These are phyloP conservation scores for Penicillium sp. DNA, from an alignment of 2,329 filamentous ascomycete species.

Conservation along the genomic window DNA sequence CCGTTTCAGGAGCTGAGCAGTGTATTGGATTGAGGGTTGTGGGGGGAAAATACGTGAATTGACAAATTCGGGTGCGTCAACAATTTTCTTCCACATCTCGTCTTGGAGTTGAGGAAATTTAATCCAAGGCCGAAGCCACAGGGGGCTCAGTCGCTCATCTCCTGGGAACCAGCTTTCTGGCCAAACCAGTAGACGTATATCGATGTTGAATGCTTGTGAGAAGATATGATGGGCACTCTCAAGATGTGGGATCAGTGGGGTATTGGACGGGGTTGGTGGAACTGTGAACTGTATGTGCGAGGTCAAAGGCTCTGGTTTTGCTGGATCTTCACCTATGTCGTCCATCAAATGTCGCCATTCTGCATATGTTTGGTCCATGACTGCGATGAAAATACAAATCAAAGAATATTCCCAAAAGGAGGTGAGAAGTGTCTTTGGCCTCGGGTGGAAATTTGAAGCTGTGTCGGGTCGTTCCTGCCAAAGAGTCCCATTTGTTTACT, in stretches of 20 bases:
- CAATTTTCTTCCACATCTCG: background rate
- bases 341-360: background rate
- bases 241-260: background rate
- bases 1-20: background rate
- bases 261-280: background rate
- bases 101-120: slow-evolving; percentile 1
- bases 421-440: background rate
- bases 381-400: no score
- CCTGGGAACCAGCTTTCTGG: background rate
- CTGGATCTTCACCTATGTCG: background rate
- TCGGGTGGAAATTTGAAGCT: background rate
- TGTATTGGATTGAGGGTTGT: background rate
- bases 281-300: background rate
- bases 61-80: background rate
- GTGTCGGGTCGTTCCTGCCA: background rate
- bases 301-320: background rate
- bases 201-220: background rate
- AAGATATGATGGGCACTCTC: background rate
- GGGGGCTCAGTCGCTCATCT: background rate
- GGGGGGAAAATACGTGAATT: background rate
- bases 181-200: background rate
- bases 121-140: background rate
- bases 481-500: background rate
- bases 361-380: background rate
- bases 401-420: background rate